phyloP scores from a whole-genome alignment of 495 filamentous ascomycete genomes.

The Mytilinidion resinicola region DNA sequence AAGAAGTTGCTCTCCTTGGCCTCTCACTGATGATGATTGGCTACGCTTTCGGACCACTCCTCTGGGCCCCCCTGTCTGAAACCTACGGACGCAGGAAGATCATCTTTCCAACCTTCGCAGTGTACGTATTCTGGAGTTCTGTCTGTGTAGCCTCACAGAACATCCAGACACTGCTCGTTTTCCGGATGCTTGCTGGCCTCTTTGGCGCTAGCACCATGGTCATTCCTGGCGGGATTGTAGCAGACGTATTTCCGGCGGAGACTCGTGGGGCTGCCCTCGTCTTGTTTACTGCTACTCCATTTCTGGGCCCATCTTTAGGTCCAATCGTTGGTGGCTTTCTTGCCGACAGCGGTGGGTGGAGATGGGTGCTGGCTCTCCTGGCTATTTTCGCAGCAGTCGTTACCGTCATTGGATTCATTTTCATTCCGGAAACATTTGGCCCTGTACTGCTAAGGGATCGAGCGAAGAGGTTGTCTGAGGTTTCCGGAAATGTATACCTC shows the following conservation, averaged over 20 bases:
- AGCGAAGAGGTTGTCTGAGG: slow-evolving; percentile 26
- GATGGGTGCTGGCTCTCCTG: slow-evolving; percentile 36
- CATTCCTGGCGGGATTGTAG: slow-evolving; percentile 46
- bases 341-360: slow-evolving; percentile 42
- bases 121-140: slow-evolving; percentile 45
- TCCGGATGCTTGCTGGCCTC: slow-evolving; percentile 47
- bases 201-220: slow-evolving; percentile 46
- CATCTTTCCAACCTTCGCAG: slow-evolving; percentile 42
- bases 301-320: slow-evolving; percentile 45
- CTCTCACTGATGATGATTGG: slow-evolving; percentile 47
- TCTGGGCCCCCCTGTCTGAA: slow-evolving; percentile 41
- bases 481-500: not conserved
- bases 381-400: slow-evolving; percentile 40
- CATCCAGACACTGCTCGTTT: slow-evolving; percentile 41
- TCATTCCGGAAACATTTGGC: slow-evolving; percentile 47
- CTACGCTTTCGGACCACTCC: slow-evolving; percentile 42
- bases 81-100: slow-evolving; percentile 36
- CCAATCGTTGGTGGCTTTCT: slow-evolving; percentile 56
- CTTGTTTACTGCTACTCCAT: slow-evolving; percentile 42
- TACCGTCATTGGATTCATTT: slow-evolving; percentile 43
- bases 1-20: slow-evolving; percentile 38
- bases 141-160: slow-evolving; percentile 43
- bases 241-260: slow-evolving; percentile 46
- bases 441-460: slow-evolving; percentile 48
- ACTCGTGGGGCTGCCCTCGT: slow-evolving; percentile 47